A percentile compares a stretch with the other conserved stretches of the same genome.
These are phyloP conservation scores for Talaromyces wortmannii DNA, from an alignment of 495 filamentous ascomycete genomes.

Conservation along the genomic window DNA sequence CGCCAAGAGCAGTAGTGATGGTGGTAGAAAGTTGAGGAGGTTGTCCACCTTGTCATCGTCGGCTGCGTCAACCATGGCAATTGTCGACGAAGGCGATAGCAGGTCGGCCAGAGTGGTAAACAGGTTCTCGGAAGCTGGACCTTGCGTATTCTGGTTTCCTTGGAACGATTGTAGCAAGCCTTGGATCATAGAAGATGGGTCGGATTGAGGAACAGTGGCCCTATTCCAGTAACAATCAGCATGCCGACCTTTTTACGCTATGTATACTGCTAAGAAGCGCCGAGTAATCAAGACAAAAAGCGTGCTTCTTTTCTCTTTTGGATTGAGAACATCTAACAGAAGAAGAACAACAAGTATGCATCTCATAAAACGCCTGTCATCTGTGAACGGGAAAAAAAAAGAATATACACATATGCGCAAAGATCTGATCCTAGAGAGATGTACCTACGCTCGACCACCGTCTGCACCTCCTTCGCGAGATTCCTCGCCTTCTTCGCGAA, in stretches of 20 bases:
- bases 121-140: constrained; percentile 48
- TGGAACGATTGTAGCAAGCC: constrained; percentile 84
- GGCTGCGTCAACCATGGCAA: constrained; percentile 67
- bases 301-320: background rate
- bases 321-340: background rate
- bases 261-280: background rate
- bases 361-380: constrained; percentile 4
- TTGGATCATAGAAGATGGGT: constrained; percentile 62
- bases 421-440: constrained; percentile 28
- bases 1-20: constrained; percentile 61
- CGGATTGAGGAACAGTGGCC: constrained; percentile 36
- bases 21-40: constrained; percentile 71
- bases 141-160: constrained; percentile 38
- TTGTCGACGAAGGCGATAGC: constrained; percentile 65
- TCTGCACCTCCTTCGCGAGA: constrained; percentile 89
- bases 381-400: constrained; percentile 5
- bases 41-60: constrained; percentile 59
- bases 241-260: constrained; percentile 7
- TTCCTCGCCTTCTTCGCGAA: constrained; percentile 81
- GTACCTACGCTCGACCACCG: constrained; percentile 98
- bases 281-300: background rate
- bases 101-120: constrained; percentile 87
- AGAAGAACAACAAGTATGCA: background rate
- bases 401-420: background rate
- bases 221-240: constrained; percentile 19